Evolutionary conservation across 345 rosid species (phyloP).

Genomic region (Citrus glauca): DNA sequence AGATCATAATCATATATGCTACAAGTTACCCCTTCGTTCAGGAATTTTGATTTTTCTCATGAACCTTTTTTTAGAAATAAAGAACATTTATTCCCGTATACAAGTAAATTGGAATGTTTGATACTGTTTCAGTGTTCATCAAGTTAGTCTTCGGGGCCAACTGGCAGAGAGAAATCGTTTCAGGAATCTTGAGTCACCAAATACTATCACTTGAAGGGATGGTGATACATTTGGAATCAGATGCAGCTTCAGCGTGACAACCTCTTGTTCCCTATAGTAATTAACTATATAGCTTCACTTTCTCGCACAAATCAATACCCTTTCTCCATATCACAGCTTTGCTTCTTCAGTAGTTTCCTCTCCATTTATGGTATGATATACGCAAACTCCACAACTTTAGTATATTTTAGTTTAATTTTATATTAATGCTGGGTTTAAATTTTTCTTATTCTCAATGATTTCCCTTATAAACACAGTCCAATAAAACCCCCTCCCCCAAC

Average conservation of each 20-base stretch:
- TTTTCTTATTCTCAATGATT: not conserved
- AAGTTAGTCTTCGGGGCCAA: not conserved
- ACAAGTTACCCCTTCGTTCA: not conserved
- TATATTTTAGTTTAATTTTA: not conserved
- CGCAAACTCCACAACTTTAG: not conserved
- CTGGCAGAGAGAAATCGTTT: not conserved
- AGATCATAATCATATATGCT: too few relatives aligned
- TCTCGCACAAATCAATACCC: not conserved
- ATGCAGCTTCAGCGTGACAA: conserved; percentile 6
- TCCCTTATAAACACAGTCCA: too few relatives aligned
- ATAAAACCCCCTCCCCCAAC: too few relatives aligned
- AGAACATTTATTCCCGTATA: not conserved
- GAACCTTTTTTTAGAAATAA: not conserved
- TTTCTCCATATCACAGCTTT: not conserved
- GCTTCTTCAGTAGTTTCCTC: not conserved
- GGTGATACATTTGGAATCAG: conserved; percentile 20
- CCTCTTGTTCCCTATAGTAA: conserved; percentile 6
- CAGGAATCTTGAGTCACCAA: conserved; percentile 4
- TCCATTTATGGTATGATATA: not conserved
- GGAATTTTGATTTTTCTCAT: not conserved
- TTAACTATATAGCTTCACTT: not conserved
- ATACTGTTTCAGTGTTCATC: not conserved
- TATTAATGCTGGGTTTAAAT: not conserved
- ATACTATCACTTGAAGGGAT: not conserved
- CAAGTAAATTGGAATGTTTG: not conserved